These are phyloP conservation scores for Rhodotorula mucilaginosa DNA, from an alignment of 1,284 basidiomycete species.

Conservation along the genomic window DNA sequence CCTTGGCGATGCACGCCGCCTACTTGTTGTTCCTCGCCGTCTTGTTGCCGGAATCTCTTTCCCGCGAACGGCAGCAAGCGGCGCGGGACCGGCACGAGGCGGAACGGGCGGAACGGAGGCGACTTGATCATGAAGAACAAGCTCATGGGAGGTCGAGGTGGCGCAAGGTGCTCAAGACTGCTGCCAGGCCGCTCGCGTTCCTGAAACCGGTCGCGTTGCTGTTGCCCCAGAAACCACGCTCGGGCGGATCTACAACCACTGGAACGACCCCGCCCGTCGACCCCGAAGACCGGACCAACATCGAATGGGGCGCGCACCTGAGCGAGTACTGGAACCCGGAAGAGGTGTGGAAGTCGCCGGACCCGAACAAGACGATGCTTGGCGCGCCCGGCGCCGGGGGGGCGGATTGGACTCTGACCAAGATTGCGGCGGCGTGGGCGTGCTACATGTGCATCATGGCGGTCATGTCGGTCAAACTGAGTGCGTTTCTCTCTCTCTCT, in stretches of 20 bases:
- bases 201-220: constrained; percentile 29
- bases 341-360: constrained; percentile 13
- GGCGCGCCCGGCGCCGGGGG: background rate
- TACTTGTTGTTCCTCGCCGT: constrained; percentile 12
- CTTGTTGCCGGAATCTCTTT: constrained; percentile 36
- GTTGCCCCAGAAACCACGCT: constrained; percentile 7
- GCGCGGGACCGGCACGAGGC: constrained; percentile 20
- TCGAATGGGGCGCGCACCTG: constrained; percentile 26
- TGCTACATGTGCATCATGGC: constrained; percentile 22
- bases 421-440: constrained; percentile 23
- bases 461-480: constrained; percentile 30
- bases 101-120: constrained; percentile 1
- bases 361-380: background rate
- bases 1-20: constrained; percentile 20
- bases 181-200: constrained; percentile 18
- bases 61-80: constrained; percentile 5
- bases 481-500: constrained; percentile 1
- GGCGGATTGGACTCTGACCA: constrained; percentile 32
- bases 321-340: constrained; percentile 23
- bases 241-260: background rate
- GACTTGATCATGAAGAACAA: no score
- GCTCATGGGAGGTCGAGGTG: background rate
- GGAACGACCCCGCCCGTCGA: background rate
- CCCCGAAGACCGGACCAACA: constrained; percentile 18
- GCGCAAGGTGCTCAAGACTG: background rate